Percentiles rank a stretch among this genome's conserved stretches.
Evolutionary conservation across 352 stramenopile genomes (phyloP).

Genomic region (Globisporangium orthogonon): DNA sequence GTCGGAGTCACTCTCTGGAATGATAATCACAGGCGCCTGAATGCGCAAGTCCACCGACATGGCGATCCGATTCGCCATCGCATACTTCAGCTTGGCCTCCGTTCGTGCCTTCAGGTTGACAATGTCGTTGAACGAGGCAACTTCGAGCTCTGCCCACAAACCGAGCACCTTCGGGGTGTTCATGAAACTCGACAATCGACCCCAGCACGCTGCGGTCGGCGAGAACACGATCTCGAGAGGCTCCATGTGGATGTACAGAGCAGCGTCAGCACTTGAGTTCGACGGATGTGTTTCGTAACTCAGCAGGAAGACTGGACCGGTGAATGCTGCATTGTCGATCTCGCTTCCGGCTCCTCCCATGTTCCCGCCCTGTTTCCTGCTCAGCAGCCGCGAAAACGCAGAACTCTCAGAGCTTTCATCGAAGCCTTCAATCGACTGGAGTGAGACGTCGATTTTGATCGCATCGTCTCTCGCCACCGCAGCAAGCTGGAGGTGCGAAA

Average conservation of each 20-base stretch:
- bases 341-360: conserved; percentile 32
- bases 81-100: conserved; percentile 85
- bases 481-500: conserved; percentile 71
- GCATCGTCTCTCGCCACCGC: conserved; percentile 60
- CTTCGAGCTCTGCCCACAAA: conserved; percentile 83
- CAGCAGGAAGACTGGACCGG: conserved; percentile 72
- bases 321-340: conserved; percentile 56
- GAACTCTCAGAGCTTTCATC: conserved; percentile 84
- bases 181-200: conserved; percentile 60
- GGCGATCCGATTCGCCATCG: conserved; percentile 82
- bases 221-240: conserved; percentile 84
- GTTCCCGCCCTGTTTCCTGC: conserved; percentile 40
- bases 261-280: conserved; percentile 59
- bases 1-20: conserved; percentile 76
- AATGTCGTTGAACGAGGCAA: conserved; percentile 87
- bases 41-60: conserved; percentile 75
- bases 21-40: conserved; percentile 82
- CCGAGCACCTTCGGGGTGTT: conserved; percentile 73
- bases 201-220: conserved; percentile 80
- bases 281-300: conserved; percentile 77
- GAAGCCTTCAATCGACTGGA: conserved; percentile 82
- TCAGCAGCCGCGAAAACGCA: conserved; percentile 74
- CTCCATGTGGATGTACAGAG: conserved; percentile 79
- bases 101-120: conserved; percentile 86
- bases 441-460: conserved; percentile 76